phyloP scores from a whole-genome alignment of 768 basidiomycete species.

The Amanita brunnescens region DNA sequence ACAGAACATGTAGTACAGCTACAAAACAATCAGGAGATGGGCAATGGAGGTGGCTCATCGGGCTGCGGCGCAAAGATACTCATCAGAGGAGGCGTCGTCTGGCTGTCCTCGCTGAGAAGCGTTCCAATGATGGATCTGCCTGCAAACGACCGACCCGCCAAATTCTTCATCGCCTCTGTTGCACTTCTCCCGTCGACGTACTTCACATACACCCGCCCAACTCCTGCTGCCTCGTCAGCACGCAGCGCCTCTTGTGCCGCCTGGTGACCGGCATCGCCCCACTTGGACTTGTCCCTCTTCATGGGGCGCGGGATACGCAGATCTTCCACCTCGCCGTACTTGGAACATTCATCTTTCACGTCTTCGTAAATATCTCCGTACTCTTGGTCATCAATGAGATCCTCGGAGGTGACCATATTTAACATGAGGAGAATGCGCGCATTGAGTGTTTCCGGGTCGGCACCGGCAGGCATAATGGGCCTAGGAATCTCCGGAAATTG shows the following conservation, averaged over 20 bases:
- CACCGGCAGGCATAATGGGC: conserved; percentile 79
- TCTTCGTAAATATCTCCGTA: conserved; percentile 94
- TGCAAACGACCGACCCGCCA: conserved; percentile 86
- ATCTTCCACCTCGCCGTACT: conserved; percentile 76
- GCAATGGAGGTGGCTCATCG: conserved; percentile 73
- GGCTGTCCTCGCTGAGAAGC: conserved; percentile 72
- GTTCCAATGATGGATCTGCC: conserved; percentile 85
- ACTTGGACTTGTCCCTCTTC: conserved; percentile 78
- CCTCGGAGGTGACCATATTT: conserved; percentile 97
- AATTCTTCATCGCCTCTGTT: conserved; percentile 64
- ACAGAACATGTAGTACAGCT: not conserved
- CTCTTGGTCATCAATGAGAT: conserved; percentile 83
- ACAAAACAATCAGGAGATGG: conserved; percentile 15
- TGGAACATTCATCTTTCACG: conserved; percentile 82
- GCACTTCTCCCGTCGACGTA: conserved; percentile 59
- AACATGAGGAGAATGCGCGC: conserved; percentile 91
- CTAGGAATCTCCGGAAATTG: conserved; percentile 78
- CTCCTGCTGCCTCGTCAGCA: conserved; percentile 82
- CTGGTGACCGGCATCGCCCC: conserved; percentile 58
- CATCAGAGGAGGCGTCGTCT: conserved; percentile 74
- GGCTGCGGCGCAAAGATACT: conserved; percentile 82
- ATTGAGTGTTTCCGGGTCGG: conserved; percentile 45
- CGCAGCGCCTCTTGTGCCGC: conserved; percentile 59
- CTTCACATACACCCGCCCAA: conserved; percentile 94
- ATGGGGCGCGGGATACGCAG: conserved; percentile 83